A percentile compares a stretch with the other conserved stretches of the same genome.
These are phyloP conservation scores for Metahyphopichia silvanorum DNA, from an alignment of 805 yeast genomes.

Conservation along the genomic window DNA sequence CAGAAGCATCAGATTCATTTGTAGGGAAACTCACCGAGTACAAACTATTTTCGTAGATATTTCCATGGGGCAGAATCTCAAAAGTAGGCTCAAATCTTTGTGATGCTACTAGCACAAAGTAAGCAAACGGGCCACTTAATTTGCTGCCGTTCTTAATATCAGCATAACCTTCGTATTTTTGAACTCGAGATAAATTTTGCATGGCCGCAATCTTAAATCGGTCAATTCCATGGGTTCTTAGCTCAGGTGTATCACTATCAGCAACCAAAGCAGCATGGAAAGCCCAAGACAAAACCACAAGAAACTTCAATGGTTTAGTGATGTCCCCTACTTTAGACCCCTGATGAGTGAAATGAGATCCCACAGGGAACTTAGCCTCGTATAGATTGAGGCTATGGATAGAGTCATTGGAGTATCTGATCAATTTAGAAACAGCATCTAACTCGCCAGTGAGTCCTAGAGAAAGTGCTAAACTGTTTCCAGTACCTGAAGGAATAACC, in stretches of 20 bases:
- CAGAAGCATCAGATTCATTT: constrained; percentile 17
- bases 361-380: constrained; percentile 39
- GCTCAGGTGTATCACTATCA: constrained; percentile 67
- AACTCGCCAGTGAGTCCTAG: constrained; percentile 34
- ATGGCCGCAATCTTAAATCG: constrained; percentile 71
- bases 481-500: constrained; percentile 77
- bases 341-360: constrained; percentile 17
- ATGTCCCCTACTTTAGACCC: constrained; percentile 13
- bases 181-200: constrained; percentile 47
- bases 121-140: constrained; percentile 47
- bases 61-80: constrained; percentile 58
- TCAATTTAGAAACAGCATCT: constrained; percentile 14
- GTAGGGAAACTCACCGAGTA: constrained; percentile 46
- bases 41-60: constrained; percentile 39
- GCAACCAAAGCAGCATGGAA: constrained; percentile 85
- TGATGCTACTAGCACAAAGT: constrained; percentile 56
- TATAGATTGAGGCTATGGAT: constrained; percentile 42
- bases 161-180: constrained; percentile 53
- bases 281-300: constrained; percentile 79
- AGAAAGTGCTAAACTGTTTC: constrained; percentile 75
- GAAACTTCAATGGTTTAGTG: constrained; percentile 27
- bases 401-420: constrained; percentile 8
- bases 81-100: constrained; percentile 58
- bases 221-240: constrained; percentile 59
- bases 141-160: constrained; percentile 13